phyloP scores from a whole-genome alignment of 1,139 yeast species.

The Taphrina wiesneri region DNA sequence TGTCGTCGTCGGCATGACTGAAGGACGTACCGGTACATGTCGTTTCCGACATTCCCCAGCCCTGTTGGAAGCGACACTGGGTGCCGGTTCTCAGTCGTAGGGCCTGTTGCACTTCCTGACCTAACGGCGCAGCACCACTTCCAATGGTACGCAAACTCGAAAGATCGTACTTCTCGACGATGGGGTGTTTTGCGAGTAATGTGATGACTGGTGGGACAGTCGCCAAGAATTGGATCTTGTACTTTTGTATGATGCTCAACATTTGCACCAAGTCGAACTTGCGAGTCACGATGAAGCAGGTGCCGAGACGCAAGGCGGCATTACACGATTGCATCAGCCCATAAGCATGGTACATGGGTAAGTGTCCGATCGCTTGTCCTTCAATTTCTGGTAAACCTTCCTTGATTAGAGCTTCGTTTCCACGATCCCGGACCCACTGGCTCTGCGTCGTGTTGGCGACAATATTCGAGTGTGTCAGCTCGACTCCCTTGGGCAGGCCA shows the following conservation, averaged over 20 bases:
- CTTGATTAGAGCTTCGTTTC: constrained; percentile 6
- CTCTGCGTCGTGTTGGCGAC: constrained; percentile 43
- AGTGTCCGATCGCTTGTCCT: constrained; percentile 34
- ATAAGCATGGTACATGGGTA: constrained; percentile 49
- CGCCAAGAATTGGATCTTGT: constrained; percentile 42
- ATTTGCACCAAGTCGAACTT: constrained; percentile 45
- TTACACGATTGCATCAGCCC: constrained; percentile 44
- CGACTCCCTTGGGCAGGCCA: constrained; percentile 66
- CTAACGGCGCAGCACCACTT: constrained; percentile 49
- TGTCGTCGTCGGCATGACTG: constrained; percentile 38
- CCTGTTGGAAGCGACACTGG: constrained; percentile 33
- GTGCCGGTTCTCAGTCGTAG: constrained; percentile 12
- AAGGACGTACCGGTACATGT: constrained; percentile 40
- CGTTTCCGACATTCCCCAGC: constrained; percentile 36
- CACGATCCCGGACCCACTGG: constrained; percentile 25
- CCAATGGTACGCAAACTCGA: constrained; percentile 39
- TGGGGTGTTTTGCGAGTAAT: constrained; percentile 47
- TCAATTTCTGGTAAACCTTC: constrained; percentile 3
- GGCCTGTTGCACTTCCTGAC: constrained; percentile 29
- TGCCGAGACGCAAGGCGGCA: constrained; percentile 41
- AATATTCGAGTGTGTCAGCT: constrained; percentile 55
- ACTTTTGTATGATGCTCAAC: constrained; percentile 42
- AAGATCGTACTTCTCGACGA: constrained; percentile 45
- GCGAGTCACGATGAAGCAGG: constrained; percentile 44
- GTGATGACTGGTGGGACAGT: constrained; percentile 50